Base-by-base conservation (phyloP, 495 filamentous ascomycete species). In the Talaromyces nanjingensis region DNA sequence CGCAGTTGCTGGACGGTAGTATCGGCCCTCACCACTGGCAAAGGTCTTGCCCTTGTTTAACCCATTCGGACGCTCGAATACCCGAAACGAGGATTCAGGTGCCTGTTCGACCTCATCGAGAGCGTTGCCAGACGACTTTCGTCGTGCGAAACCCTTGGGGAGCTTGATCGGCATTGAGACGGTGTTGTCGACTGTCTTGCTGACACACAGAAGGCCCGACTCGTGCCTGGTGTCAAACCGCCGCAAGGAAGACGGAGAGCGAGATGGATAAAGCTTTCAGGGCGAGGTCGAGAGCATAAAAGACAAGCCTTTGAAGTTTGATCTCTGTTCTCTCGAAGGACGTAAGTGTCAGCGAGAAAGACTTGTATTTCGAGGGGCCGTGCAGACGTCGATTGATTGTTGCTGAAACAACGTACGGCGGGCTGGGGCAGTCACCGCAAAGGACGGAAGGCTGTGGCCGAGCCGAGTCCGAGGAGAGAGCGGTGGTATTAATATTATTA, bases 151-250 rank as follows among this genome's bases (percentile, higher is more conserved):
- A 64, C 75, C 72, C 70, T 86, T 89, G 60, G 84, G 84, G 62
- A 89, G 78, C 77, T 87, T 88, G 74, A 88, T 89, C 74, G 87
- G 87, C 86, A 89, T 89, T 65, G 58, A 66, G 64, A 53, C 64
- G 58, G 64, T 29, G 4, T 14, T 12, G 6, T 29, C 5, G 45
- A 29, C 24, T 29, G n/a, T 29, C 37, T 11, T 47, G 45, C 16
- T 47, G 45, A 52, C 37, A 52, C 42, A 37, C 29, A 24, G n/a
- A 60, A 22, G 39, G 24, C 14, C 31, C 25, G 59, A 20, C 37
- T 52, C 18, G 57, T 34, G 7, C 29, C 29, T 59, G 24, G 33
- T 42, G 39, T 18, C 18, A n/a, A 60, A 60, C 22, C 27, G 27
- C 53, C 22, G 16, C 53, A 56, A 14, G 53, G 14, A 22, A 56